phyloP scores from a whole-genome alignment of 2,329 filamentous ascomycete genomes.

The Colletotrichum viniferum region DNA sequence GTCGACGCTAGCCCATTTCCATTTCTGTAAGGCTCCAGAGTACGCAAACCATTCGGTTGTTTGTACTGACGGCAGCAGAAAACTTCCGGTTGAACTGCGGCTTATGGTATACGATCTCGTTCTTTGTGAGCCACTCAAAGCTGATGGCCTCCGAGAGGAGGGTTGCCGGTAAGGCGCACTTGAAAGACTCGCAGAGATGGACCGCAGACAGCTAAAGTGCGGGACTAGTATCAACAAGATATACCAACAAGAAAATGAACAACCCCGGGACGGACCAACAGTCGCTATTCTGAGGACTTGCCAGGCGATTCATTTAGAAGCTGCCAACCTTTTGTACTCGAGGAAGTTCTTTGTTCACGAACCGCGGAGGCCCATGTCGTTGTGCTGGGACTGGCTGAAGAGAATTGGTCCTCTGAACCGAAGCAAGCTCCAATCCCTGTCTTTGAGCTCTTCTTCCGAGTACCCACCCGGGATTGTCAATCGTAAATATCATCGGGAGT shows the following conservation, averaged over 20 bases:
- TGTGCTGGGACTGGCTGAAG: background rate
- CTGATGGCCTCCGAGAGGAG: background rate
- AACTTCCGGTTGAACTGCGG: background rate
- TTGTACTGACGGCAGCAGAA: background rate
- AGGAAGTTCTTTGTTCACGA: accelerated
- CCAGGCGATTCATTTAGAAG: background rate
- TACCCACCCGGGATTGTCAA: accelerated
- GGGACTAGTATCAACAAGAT: background rate
- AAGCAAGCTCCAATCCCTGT: background rate
- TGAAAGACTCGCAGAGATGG: background rate
- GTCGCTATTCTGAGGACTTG: background rate
- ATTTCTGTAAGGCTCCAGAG: background rate
- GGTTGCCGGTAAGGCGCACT: background rate
- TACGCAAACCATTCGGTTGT: background rate
- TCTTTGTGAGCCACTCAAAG: background rate
- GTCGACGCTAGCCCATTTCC: accelerated
- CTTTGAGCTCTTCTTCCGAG: accelerated
- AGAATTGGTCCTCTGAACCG: background rate
- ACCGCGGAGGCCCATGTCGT: accelerated
- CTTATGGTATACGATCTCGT: background rate
- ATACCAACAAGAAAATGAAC: background rate
- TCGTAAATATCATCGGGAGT: accelerated
- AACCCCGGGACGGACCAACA: background rate
- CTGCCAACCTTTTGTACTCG: background rate
- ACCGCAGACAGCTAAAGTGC: background rate